phyloP scores from a whole-genome alignment of 2,329 filamentous ascomycete genomes.

The Fusarium denticulatum region DNA sequence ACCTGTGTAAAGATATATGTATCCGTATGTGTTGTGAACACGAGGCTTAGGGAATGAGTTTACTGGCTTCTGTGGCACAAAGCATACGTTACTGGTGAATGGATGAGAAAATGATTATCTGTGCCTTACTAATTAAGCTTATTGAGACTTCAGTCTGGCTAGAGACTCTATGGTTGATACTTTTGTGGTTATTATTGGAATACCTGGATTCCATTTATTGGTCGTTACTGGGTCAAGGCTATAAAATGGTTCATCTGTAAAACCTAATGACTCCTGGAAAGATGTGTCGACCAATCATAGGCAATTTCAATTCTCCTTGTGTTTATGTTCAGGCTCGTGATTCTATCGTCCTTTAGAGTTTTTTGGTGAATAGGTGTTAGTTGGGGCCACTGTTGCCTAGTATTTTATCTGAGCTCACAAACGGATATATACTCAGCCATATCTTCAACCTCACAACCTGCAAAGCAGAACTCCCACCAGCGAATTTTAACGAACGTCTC shows the following conservation, averaged over 20 bases:
- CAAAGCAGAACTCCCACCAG: not conserved
- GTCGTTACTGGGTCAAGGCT: no score
- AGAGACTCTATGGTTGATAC: no score
- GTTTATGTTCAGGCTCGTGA: not conserved
- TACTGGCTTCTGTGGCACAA: not conserved
- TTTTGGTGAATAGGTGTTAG: slow-evolving; percentile 1
- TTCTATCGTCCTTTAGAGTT: not conserved
- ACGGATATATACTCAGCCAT: not conserved
- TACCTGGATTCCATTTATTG: no score
- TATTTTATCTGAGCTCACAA: slow-evolving; percentile 11
- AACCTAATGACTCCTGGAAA: not conserved
- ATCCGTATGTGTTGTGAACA: not conserved
- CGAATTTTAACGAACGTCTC: not conserved
- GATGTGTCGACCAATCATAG: not conserved
- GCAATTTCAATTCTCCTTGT: not conserved
- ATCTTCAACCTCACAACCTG: not conserved
- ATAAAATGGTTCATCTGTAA: not conserved
- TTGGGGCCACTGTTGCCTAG: slow-evolving; percentile 33
- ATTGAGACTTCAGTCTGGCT: no score
- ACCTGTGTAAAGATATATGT: slow-evolving; percentile 6
- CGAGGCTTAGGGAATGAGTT: not conserved
- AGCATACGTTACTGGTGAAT: not conserved
- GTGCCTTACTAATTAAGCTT: no score
- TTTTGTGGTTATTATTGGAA: no score
- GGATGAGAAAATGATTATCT: not conserved